A percentile compares a stretch with the other conserved stretches of the same genome.
Conservation (phyloP, 208 protist species). For the Angomonas deanei region DNA sequence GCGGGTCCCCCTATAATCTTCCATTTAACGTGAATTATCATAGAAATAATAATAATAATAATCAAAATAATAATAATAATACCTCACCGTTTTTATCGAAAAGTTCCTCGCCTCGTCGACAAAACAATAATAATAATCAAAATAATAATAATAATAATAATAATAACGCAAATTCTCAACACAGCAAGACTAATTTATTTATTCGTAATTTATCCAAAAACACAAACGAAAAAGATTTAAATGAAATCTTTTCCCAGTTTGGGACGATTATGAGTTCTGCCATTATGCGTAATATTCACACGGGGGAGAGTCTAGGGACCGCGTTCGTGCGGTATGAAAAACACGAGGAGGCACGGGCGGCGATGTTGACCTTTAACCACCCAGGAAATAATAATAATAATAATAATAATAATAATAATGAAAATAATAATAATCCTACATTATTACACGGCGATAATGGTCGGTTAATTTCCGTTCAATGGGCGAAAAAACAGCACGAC, state of each 20-base stretch:
- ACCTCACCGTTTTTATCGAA: background rate
- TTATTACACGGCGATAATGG: no score
- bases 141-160: background rate
- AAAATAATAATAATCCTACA: background rate
- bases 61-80: background rate
- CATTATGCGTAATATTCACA: conserved; percentile 73
- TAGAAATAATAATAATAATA: conserved; percentile 6
- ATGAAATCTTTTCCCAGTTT: conserved; percentile 28
- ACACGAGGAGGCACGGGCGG: conserved; percentile 26
- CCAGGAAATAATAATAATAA: background rate
- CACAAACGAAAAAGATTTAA: conserved; percentile 31
- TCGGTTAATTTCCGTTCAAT: conserved; percentile 69
- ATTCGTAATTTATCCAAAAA: conserved; percentile 32
- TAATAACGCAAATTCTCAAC: background rate
- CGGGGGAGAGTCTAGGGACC: conserved; percentile 50
- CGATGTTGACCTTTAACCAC: conserved; percentile 19
- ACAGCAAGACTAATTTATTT: conserved; percentile 49
- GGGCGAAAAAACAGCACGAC: conserved; percentile 80
- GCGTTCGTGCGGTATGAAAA: conserved; percentile 60
- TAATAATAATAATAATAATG: conserved; percentile 1
- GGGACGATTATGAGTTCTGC: conserved; percentile 44
- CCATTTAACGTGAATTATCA: no score
- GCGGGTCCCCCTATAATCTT: no score
- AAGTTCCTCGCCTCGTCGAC: background rate
- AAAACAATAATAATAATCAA: background rate